phyloP scores from a whole-genome alignment of 2,329 filamentous ascomycete species.

The Thielaviopsis populi region DNA sequence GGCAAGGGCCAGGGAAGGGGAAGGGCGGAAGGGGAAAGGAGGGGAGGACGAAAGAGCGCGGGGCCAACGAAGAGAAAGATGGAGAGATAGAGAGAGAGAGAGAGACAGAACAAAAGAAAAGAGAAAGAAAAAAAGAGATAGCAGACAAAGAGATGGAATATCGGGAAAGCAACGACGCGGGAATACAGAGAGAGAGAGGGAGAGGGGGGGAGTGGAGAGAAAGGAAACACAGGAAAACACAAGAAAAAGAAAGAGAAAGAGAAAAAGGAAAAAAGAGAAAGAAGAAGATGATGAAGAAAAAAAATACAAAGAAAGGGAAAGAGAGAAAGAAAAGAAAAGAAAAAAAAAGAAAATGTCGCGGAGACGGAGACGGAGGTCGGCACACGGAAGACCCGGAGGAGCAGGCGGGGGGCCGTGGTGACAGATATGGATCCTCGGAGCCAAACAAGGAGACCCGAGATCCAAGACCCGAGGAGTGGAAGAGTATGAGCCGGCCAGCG shows the following conservation, averaged over 20 bases:
- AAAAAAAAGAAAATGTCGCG: slow-evolving; percentile 15
- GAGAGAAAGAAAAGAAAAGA: slow-evolving; percentile 20
- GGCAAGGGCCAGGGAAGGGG: no score
- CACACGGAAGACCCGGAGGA: no score
- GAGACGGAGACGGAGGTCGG: no score
- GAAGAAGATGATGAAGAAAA: not conserved
- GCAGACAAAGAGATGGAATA: slow-evolving; percentile 19
- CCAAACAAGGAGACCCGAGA: no score
- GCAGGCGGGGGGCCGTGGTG: no score
- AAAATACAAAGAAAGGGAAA: not conserved
- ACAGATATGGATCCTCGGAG: no score
- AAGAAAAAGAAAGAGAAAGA: not conserved
- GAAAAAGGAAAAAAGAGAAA: not conserved
- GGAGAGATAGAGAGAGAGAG: slow-evolving; percentile 19
- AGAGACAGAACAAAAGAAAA: not conserved
- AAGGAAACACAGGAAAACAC: slow-evolving; percentile 18
- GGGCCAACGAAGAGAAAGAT: slow-evolving; percentile 17
- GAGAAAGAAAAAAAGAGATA: not conserved
- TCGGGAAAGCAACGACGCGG: slow-evolving; percentile 13
- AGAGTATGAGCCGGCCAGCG: not conserved
- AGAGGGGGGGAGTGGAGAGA: not conserved
- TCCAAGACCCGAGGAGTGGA: not conserved
- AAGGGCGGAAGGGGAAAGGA: no score
- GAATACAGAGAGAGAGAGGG: not conserved
- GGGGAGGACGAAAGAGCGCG: not conserved